Conservation (phyloP, 768 basidiomycete genomes). For the Termitomyces sp. region DNA sequence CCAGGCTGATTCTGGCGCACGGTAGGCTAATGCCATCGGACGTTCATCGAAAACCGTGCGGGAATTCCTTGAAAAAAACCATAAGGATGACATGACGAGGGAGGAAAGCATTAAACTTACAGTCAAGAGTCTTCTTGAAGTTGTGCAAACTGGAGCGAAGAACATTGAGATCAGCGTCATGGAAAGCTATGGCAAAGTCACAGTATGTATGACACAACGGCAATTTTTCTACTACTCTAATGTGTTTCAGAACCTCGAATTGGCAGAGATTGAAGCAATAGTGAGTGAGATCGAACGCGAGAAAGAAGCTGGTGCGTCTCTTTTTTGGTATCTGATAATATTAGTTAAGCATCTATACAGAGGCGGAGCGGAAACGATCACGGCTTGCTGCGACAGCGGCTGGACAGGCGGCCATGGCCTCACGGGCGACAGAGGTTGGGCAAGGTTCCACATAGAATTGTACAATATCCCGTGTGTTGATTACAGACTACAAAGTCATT, state of each 20-base stretch:
- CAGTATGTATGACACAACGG: slow-evolving; percentile 44
- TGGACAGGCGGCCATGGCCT: slow-evolving; percentile 83
- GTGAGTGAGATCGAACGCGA: slow-evolving; percentile 94
- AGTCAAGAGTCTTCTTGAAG: slow-evolving; percentile 92
- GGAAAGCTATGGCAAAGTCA: slow-evolving; percentile 92
- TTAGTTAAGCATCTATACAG: slow-evolving; percentile 35
- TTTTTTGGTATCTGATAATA: neutral
- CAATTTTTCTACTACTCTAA: slow-evolving; percentile 6
- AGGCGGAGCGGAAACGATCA: slow-evolving; percentile 93
- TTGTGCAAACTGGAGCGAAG: slow-evolving; percentile 99
- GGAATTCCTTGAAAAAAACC: slow-evolving; percentile 98
- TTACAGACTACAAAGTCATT: slow-evolving; percentile 3
- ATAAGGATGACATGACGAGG: slow-evolving; percentile 83
- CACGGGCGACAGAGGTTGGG: slow-evolving; percentile 42
- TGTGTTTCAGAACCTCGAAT: slow-evolving; percentile 67
- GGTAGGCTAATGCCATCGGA: slow-evolving; percentile 94
- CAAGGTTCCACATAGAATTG: slow-evolving; percentile 25
- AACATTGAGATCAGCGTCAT: slow-evolving; percentile 99
- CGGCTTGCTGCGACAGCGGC: slow-evolving; percentile 90
- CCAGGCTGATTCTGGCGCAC: neutral
- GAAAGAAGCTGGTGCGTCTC: slow-evolving; percentile 85
- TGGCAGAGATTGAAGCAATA: slow-evolving; percentile 86
- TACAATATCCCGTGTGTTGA: slow-evolving; percentile 1
- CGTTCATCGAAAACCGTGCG: slow-evolving; percentile 98
- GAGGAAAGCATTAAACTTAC: slow-evolving; percentile 94